Conservation (phyloP, 2,329 filamentous ascomycete species). For the Eurotiales sp. region DNA sequence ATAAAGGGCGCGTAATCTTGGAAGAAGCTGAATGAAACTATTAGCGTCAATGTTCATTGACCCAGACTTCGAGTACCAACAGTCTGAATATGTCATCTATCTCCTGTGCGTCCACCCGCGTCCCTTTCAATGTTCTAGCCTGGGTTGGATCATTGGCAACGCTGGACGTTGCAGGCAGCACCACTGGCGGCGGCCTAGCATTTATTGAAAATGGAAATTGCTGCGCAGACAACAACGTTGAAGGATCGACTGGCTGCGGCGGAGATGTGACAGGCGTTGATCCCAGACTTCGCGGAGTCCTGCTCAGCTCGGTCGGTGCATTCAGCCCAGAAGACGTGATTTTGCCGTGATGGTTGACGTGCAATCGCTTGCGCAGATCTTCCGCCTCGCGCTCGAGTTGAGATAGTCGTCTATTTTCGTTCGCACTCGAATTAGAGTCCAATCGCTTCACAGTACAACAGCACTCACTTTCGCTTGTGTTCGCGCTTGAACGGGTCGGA, state of each 20-base stretch:
- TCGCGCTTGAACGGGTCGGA: slow-evolving; percentile 42
- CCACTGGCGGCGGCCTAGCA: slow-evolving; percentile 16
- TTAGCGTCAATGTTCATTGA: neutral
- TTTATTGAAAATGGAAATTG: slow-evolving; percentile 19
- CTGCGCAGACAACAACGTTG: slow-evolving; percentile 21
- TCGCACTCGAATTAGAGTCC: too few species aligned
- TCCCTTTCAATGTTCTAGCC: slow-evolving; percentile 28
- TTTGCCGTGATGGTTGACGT: slow-evolving; percentile 21
- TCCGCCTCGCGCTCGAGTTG: slow-evolving; percentile 37
- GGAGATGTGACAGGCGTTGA: slow-evolving; percentile 19
- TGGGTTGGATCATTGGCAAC: slow-evolving; percentile 19
- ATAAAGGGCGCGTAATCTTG: slow-evolving; percentile 35
- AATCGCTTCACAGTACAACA: too few species aligned
- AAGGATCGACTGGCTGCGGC: slow-evolving; percentile 18
- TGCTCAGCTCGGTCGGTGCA: slow-evolving; percentile 29
- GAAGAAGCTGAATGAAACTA: slow-evolving; percentile 31
- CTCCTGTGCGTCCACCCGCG: slow-evolving; percentile 29
- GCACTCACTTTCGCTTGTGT: slow-evolving; percentile 39
- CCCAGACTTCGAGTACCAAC: slow-evolving; percentile 18
- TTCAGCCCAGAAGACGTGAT: slow-evolving; percentile 26
- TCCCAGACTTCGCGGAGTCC: slow-evolving; percentile 18
- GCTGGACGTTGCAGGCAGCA: neutral
- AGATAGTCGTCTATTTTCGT: slow-evolving; percentile 30
- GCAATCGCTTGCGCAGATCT: slow-evolving; percentile 33
- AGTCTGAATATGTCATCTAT: slow-evolving; percentile 37